Conservation (phyloP, 257 asterid species). For the Jasminum sambac region DNA sequence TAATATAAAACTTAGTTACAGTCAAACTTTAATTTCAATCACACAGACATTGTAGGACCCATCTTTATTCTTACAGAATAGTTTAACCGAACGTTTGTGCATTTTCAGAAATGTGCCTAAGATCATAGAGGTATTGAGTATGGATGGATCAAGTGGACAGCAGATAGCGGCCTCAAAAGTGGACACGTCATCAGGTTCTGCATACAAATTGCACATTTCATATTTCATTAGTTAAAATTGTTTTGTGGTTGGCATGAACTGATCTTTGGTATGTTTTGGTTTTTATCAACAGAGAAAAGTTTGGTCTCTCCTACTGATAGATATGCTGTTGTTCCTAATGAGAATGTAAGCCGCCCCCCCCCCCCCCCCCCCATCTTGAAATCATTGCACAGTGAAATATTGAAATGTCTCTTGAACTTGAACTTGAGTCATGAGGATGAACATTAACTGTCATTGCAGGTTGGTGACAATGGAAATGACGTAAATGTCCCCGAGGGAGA, state of each 20-base stretch:
- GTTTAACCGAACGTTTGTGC: background rate
- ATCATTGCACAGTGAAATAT: background rate
- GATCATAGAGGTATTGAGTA: conserved; percentile 76
- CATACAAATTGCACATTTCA: background rate
- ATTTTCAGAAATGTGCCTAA: conserved; percentile 70
- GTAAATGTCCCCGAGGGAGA: conserved; percentile 77
- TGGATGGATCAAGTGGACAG: conserved; percentile 79
- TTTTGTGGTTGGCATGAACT: background rate
- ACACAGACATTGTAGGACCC: too few relatives aligned
- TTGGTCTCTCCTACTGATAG: conserved; percentile 87
- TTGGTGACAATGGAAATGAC: conserved; percentile 49
- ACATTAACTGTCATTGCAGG: conserved; percentile 31
- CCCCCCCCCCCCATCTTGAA: background rate
- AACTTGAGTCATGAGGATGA: background rate
- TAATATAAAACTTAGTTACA: conserved; percentile 25
- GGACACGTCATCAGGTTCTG: conserved; percentile 57
- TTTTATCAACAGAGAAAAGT: conserved; percentile 53
- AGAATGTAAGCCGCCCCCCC: conserved; percentile 53
- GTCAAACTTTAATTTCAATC: background rate
- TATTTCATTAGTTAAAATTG: background rate
- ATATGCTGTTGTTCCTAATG: conserved; percentile 91
- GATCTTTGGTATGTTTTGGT: conserved; percentile 1
- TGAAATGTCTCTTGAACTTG: background rate
- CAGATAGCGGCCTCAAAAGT: conserved; percentile 71
- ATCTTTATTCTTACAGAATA: too few relatives aligned